A percentile compares a stretch with the other conserved stretches of the same genome.
phyloP scores from a whole-genome alignment of 176 grass and related monocot genomes.

The Eleusine coracana region DNA sequence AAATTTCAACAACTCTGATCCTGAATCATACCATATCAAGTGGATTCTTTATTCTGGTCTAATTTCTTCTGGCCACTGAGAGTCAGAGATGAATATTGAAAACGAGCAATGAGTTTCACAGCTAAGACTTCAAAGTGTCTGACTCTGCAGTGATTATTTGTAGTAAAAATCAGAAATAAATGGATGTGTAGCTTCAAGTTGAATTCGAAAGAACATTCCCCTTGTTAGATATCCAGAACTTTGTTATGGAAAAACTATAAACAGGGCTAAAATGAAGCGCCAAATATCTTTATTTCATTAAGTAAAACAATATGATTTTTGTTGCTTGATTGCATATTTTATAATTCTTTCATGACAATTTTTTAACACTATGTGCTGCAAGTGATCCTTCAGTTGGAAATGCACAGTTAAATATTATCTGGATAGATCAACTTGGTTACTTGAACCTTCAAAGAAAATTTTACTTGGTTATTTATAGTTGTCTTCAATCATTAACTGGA shows the following conservation, averaged over 20 bases:
- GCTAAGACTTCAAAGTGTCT: constrained; percentile 5
- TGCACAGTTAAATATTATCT: not conserved
- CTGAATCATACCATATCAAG: constrained; percentile 10
- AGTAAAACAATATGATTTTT: not conserved
- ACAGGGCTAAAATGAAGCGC: not conserved
- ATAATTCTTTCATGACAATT: not conserved
- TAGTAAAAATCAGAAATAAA: not conserved
- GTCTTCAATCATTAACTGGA: constrained; percentile 12
- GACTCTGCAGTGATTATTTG: not conserved
- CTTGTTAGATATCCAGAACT: constrained; percentile 7
- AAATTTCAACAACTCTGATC: constrained; percentile 19
- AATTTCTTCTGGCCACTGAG: constrained; percentile 5
- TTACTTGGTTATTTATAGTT: constrained; percentile 18
- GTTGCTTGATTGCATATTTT: constrained; percentile 4
- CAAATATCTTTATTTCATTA: not conserved
- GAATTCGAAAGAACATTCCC: not conserved
- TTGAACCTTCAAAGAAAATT: constrained; percentile 21
- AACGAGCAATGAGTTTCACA: constrained; percentile 7
- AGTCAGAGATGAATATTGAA: not conserved
- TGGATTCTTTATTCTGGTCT: constrained; percentile 2
- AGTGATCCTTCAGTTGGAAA: constrained; percentile 27
- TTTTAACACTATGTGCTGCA: not conserved
- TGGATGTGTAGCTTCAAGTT: not conserved
- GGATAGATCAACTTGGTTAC: constrained; percentile 16
- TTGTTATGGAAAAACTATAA: not conserved